Percentiles rank a stretch among this genome's conserved stretches.
Conservation (phyloP, 1,139 yeast species). For the Geotrichum citri-aurantii region DNA sequence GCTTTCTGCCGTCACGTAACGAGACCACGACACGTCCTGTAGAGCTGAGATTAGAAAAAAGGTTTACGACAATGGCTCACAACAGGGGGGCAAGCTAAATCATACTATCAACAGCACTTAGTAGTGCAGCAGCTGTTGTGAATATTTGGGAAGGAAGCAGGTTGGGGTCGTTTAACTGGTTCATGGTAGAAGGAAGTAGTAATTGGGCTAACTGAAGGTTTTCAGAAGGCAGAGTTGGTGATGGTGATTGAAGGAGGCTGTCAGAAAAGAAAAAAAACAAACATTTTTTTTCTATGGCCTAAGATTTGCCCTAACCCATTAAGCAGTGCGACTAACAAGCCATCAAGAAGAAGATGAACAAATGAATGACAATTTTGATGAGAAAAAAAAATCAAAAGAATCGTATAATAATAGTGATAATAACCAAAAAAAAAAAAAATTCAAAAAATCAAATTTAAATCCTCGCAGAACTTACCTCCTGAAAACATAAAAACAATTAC, state of each 20-base stretch:
- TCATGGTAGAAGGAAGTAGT: conserved; percentile 1
- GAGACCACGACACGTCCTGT: conserved; percentile 67
- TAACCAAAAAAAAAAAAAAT: background rate
- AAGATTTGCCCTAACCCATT: conserved; percentile 1
- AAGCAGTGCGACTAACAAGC: background rate
- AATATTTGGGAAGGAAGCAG: conserved; percentile 58
- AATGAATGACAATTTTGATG: background rate
- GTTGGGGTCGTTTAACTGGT: conserved; percentile 20
- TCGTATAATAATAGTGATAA: too few species aligned
- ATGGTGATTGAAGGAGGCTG: background rate
- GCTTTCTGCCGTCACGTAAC: conserved; percentile 81
- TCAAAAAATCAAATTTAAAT: background rate
- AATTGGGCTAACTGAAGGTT: background rate
- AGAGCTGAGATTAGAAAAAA: conserved; percentile 6
- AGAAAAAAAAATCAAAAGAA: background rate
- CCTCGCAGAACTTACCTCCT: background rate
- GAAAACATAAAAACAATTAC: background rate
- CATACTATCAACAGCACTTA: conserved; percentile 84
- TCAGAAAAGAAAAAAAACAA: background rate
- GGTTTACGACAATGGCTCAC: background rate
- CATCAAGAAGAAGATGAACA: background rate
- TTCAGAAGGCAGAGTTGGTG: background rate
- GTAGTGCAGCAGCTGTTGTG: conserved; percentile 94
- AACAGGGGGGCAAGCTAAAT: conserved; percentile 18
- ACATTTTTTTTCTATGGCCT: background rate